phyloP scores from a whole-genome alignment of 2,329 filamentous ascomycete species.

The Pyrenophora graminea region DNA sequence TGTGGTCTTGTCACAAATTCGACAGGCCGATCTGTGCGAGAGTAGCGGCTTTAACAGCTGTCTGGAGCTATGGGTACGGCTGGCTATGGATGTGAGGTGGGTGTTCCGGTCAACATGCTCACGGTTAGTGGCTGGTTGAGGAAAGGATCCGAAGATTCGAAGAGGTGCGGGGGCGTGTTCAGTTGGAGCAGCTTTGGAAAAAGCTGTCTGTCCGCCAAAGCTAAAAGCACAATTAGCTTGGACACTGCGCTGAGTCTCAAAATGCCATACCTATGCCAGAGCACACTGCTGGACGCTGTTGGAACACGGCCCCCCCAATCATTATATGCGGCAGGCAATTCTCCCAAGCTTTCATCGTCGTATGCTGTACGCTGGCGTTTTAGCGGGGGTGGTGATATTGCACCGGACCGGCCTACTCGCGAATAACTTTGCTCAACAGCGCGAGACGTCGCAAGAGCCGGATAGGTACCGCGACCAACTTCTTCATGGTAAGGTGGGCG shows the following conservation, averaged over 20 bases:
- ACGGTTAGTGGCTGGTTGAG: neutral
- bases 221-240: neutral
- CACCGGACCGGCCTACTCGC: neutral
- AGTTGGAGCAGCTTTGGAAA: neutral
- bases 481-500: neutral
- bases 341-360: neutral
- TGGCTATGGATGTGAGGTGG: neutral
- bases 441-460: neutral
- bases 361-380: constrained; percentile 23
- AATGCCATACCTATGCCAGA: constrained; percentile 10
- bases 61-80: constrained; percentile 11
- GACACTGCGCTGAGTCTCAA: neutral
- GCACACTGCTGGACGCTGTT: neutral
- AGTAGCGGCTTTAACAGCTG: constrained; percentile 6
- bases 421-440: neutral
- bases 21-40: constrained; percentile 27
- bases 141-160: neutral
- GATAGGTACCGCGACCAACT: neutral
- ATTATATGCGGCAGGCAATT: neutral
- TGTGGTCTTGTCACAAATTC: constrained; percentile 33
- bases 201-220: neutral
- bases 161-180: neutral
- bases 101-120: neutral
- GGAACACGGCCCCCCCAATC: neutral
- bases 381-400: constrained; percentile 32